These are phyloP conservation scores for Rhizoclosmatium globosum DNA, from an alignment of 192 early-diverging fungal species.

Conservation along the genomic window DNA sequence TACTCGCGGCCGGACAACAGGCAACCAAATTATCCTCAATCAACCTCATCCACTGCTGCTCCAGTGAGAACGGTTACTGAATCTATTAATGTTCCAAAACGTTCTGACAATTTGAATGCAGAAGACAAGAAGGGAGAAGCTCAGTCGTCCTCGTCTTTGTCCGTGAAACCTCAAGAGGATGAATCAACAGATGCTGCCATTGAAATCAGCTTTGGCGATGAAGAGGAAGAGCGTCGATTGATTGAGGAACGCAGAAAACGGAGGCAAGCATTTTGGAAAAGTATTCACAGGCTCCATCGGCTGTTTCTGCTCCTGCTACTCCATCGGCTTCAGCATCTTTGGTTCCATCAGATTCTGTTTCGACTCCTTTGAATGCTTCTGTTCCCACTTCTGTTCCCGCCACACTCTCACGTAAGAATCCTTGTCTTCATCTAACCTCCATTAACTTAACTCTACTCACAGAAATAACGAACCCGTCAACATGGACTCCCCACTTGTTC, in stretches of 20 bases:
- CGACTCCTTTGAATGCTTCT: neutral
- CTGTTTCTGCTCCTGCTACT: constrained; percentile 4
- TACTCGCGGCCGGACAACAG: neutral
- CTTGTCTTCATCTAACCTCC: neutral
- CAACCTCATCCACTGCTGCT: neutral
- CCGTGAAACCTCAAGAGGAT: neutral
- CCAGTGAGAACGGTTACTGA: constrained; percentile 22
- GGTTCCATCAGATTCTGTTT: too few relatives aligned
- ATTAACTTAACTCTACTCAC: neutral
- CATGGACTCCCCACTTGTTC: too few relatives aligned
- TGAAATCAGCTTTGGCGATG: constrained; percentile 32
- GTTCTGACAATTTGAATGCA: constrained; percentile 34
- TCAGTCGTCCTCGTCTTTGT: neutral
- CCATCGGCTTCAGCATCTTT: neutral
- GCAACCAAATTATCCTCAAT: neutral
- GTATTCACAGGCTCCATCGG: constrained; percentile 43
- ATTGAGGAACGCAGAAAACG: constrained; percentile 87
- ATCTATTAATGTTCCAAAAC: constrained; percentile 22
- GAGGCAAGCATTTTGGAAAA: constrained; percentile 79
- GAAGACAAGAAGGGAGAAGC: neutral
- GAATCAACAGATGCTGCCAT: neutral
- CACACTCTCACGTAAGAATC: neutral
- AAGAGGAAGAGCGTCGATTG: constrained; percentile 78
- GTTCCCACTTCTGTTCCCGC: neutral
- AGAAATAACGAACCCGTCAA: neutral